Evolutionary conservation across 441 rosid species (phyloP), one percentile per base, ranked within the genome.

Genomic region (Viola pubescens): DNA sequence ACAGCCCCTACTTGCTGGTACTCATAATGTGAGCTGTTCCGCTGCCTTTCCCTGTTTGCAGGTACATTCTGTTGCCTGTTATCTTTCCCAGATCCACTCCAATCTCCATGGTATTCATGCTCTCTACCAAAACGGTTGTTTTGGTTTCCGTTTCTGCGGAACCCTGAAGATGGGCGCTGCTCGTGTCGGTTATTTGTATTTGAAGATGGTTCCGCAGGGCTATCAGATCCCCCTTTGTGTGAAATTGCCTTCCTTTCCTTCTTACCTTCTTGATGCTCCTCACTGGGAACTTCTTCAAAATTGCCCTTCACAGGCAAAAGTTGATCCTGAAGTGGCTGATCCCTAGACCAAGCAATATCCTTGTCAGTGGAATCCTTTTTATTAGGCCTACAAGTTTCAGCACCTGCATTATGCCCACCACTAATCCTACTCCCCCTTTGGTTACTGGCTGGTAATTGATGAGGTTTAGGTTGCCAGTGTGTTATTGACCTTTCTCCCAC

Each of bases 391-490:
- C 68, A 66, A 67, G 67, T 56, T 70, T 74, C 86, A 39, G 72
- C 65, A 65, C 68, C 71, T 9, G 61, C 68, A 72, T 67, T 75
- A 62, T 58, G 80, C 61, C 78, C 74, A 64, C 73, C 66, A 62
- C 59, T 76, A 46, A 77, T 58, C 71, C 76, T 75, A 69, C 68
- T 81, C 58, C 72, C 80, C 41, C 64, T 77, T 62, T 73, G 75
- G 67, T 59, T 69, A 69, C 70, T 55, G 52, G 69, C 47, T 61
- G 69, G 67, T 44, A 58, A 58, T 70, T 82, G 11, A 45, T 80
- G 88, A 12, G 82, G 66, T 68, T 78, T 92, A 13, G 89, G 96
- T 62, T 89, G 89, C 96, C 96, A 89, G 9, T 88, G 96, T 67
- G 88, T 63, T 60, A 79, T 38, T 56, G 81, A 63, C 58, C 77